A percentile compares a stretch with the other conserved stretches of the same genome.
Evolutionary conservation across 1,139 yeast genomes (phyloP).

Genomic region (Neolecta irregularis): DNA sequence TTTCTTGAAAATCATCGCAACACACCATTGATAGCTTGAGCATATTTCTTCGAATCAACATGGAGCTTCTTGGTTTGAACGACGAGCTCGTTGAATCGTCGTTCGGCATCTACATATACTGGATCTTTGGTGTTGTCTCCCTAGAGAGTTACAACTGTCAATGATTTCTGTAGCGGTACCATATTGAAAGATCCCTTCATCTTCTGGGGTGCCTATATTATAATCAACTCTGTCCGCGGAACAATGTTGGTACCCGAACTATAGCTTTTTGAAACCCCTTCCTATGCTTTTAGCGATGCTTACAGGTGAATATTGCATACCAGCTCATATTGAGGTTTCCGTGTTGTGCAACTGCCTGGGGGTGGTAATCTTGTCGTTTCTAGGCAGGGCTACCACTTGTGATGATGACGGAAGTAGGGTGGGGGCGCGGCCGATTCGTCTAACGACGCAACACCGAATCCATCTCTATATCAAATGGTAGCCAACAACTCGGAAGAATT

Average conservation of each 20-base stretch:
- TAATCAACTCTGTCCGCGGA: conserved; percentile 4
- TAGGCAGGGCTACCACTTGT: too few species aligned
- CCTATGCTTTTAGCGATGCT: too few species aligned
- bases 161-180: conserved; percentile 13
- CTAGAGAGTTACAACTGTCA: conserved; percentile 20
- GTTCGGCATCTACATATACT: conserved; percentile 85
- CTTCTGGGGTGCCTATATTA: conserved; percentile 37
- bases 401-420: too few species aligned
- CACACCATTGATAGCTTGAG: conserved; percentile 67
- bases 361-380: too few species aligned
- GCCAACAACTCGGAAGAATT: too few species aligned
- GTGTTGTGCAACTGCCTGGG: too few species aligned
- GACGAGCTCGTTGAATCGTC: conserved; percentile 87
- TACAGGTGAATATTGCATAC: too few species aligned
- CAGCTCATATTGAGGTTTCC: too few species aligned
- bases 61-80: conserved; percentile 75
- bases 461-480: too few species aligned
- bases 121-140: conserved; percentile 76
- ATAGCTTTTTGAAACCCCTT: conserved; percentile 11
- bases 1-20: background rate
- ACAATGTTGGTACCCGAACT: conserved; percentile 5
- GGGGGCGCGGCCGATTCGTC: too few species aligned
- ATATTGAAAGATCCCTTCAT: conserved; percentile 65
- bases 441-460: too few species aligned
- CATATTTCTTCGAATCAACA: conserved; percentile 79